Evolutionary conservation across 805 yeast species (phyloP).

Genomic region (Lachancea sp.): DNA sequence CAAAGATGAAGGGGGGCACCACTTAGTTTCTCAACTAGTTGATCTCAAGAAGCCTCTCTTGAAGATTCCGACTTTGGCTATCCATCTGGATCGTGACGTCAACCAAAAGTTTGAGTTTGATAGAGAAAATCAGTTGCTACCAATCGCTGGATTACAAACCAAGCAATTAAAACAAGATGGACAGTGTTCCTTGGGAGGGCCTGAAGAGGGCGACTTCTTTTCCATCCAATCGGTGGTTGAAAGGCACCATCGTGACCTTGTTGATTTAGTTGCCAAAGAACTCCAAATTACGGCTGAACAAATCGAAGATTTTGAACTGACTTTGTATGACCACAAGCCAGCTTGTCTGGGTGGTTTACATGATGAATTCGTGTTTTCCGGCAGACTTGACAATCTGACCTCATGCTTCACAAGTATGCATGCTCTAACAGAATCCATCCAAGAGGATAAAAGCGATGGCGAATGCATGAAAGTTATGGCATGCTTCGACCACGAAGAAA

Average conservation of each 20-base stretch:
- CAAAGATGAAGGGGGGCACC: slow-evolving; percentile 41
- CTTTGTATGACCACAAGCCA: slow-evolving; percentile 78
- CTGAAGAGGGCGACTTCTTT: slow-evolving; percentile 50
- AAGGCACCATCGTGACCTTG: slow-evolving; percentile 71
- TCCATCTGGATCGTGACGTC: slow-evolving; percentile 76
- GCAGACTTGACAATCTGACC: slow-evolving; percentile 84
- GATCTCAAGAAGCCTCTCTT: slow-evolving; percentile 78
- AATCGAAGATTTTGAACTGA: slow-evolving; percentile 85
- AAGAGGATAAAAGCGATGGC: slow-evolving; percentile 38
- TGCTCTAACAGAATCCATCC: slow-evolving; percentile 56
- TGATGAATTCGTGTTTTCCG: slow-evolving; percentile 86
- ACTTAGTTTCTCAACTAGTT: slow-evolving; percentile 49
- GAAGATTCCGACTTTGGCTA: slow-evolving; percentile 91
- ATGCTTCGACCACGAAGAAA: slow-evolving; percentile 91
- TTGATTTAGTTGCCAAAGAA: slow-evolving; percentile 64
- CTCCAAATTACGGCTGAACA: slow-evolving; percentile 44
- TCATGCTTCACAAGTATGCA: slow-evolving; percentile 76
- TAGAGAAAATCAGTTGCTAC: slow-evolving; percentile 78
- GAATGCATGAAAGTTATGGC: slow-evolving; percentile 67
- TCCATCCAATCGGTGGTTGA: slow-evolving; percentile 57
- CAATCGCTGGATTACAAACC: slow-evolving; percentile 64
- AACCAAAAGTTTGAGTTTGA: slow-evolving; percentile 80
- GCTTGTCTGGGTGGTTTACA: slow-evolving; percentile 82
- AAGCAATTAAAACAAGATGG: slow-evolving; percentile 19
- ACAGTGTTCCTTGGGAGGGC: slow-evolving; percentile 42